A percentile compares a stretch with the other conserved stretches of the same genome.
These are phyloP conservation scores for Sedum album DNA, from an alignment of 164 flowering plant genomes.

Conservation along the genomic window DNA sequence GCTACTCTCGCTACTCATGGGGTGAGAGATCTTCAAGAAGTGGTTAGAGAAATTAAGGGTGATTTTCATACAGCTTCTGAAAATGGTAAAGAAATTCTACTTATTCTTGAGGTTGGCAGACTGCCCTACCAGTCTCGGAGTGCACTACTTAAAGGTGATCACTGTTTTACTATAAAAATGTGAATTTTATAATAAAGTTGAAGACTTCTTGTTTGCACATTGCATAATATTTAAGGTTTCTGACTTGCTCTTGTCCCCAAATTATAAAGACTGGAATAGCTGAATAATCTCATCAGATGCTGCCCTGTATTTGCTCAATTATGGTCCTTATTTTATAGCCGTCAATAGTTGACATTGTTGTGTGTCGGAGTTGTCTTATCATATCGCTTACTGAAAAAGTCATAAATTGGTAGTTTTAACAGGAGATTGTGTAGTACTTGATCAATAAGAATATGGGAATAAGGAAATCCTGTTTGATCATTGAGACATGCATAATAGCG, in stretches of 20 bases:
- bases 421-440: neutral
- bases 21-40: conserved; percentile 66
- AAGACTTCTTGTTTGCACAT: neutral
- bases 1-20: conserved; percentile 43
- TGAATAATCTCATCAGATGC: no score
- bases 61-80: conserved; percentile 67
- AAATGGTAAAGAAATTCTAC: conserved; percentile 67
- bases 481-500: neutral
- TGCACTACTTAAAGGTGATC: conserved; percentile 48
- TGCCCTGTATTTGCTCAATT: no score
- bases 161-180: neutral
- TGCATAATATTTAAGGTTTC: neutral
- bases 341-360: neutral
- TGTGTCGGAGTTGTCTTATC: neutral
- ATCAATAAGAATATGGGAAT: neutral
- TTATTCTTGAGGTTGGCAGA: conserved; percentile 78
- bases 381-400: neutral
- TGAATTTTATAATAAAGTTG: neutral
- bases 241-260: neutral
- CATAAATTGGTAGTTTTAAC: neutral
- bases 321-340: no score
- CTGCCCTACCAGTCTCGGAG: conserved; percentile 53
- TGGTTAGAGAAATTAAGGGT: conserved; percentile 63
- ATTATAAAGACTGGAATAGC: no score
- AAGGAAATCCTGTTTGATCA: neutral